Evolutionary conservation across 306 rosid species (phyloP), one percentile per base, ranked within the genome.

Genomic region (Quercus bicolor): DNA sequence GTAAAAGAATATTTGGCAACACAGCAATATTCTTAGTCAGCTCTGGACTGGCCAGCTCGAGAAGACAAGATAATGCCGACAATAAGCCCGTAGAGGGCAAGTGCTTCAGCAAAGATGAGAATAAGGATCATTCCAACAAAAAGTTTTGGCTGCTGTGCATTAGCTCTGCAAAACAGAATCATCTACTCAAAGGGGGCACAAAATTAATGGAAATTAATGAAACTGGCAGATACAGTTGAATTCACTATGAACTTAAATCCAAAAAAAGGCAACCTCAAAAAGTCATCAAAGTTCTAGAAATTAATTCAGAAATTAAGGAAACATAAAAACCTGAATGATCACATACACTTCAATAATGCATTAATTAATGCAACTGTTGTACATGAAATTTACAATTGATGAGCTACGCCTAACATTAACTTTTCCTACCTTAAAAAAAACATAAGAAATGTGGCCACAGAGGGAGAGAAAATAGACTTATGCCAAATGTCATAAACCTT

Each of bases 1-100:
- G 79, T 80, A 71, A 89, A 91, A 86, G 81, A 91, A 91, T 86
- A 77, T 80, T 70, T 56, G 73, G 84, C 77, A 52, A 72, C 85
- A 66, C 53, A 18, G 57, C 78, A 75, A 52, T 76, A 79, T 68
- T 56, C 87, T 82, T 85, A 92, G 1, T 92, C 97, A 33, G 94
- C 97, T 88, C 94, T 92, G 78, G 97, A 92, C 83, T 92, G 97
- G 68, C 97, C 94, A 68, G 97, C 92, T 80, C 97, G 90, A 33
- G 97, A 92, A 75, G 97, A 92, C 87, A 92, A 84, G 78, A 92
- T 92, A 70, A 92, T 92, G 74, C 97, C 97, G 26, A 90, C 97
- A 76, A 92, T 92, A 66, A 92, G 97, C 24, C 97, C 97, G 9
- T 92, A 92, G 13, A 92, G 85, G 72, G 97, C 97, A 74, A 92